Evolutionary conservation across 352 stramenopile genomes (phyloP), one percentile per base, ranked within the genome.

Genomic region (Phytopythium litorale): DNA sequence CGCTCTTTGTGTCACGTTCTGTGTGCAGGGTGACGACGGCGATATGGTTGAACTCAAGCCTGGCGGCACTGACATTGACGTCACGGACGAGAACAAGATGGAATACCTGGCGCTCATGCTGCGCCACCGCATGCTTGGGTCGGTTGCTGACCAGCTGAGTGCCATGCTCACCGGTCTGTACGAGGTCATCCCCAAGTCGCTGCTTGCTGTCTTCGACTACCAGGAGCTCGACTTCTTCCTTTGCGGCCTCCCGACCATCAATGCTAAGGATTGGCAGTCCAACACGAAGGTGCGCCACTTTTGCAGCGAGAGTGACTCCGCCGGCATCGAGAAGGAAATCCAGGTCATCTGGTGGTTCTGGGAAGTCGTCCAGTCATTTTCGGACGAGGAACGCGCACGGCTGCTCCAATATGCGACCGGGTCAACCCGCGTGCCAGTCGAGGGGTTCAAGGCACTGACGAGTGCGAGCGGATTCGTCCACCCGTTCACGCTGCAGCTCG

Each of bases 321-420:
- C 71, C 35, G 66, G 60, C 43, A 71, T 94, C 0, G 71, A 86
- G 50, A 58, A 62, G 3, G 76, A 93, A 28, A 67, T 94, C 45
- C 64, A 73, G 19, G 86, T 97, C 35, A 56, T 98, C 1, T 59
- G 79, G 33, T 98, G 92, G 92, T 98, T 98, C 62, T 98, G 92
- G 92, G 76, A 94, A 45, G 75, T 92, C 18, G 73, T 98, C 15
- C 75, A 77, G 33, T 63, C 61, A 9, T 87, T 99, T 33, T 91
- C 84, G 1, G 76, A 94, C 38, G 96, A 97, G 62, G 89, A 99
- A 59, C 96, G 97, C 35, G 97, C 97, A 42, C 79, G 94, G 16
- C 89, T 99, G 66, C 75, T 99, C 23, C 97, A 99, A 68, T 99
- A 99, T 76, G 91, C 98, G 7, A 99, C 97, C 0, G 97, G 97